phyloP scores from a whole-genome alignment of 148 eudicot genomes.

The Amaranthus palmeri region DNA sequence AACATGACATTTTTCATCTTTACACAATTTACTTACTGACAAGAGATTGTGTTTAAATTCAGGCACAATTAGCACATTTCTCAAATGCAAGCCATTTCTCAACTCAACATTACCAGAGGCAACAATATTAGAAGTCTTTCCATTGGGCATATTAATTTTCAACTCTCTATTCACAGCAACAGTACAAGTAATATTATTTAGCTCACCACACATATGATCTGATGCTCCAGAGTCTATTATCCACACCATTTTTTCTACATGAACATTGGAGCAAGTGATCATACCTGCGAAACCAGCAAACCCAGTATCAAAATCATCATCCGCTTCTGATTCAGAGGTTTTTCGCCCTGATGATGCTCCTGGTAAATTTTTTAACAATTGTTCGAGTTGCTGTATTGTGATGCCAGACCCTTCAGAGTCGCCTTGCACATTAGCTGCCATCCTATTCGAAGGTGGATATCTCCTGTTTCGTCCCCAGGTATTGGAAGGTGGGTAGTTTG shows the following conservation, averaged over 20 bases:
- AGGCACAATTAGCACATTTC: neutral
- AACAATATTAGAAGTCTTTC: neutral
- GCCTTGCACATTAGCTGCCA: neutral
- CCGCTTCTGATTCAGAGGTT: neutral
- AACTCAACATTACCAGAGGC: neutral
- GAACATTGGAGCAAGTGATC: neutral
- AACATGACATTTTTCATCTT: neutral
- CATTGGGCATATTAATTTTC: neutral
- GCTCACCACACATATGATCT: neutral
- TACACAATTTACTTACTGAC: neutral
- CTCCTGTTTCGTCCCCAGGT: neutral
- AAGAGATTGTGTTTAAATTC: neutral
- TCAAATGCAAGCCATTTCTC: neutral
- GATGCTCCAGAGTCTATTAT: conserved; percentile 1
- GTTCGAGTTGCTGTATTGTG: neutral
- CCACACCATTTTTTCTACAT: neutral
- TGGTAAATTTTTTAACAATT: neutral
- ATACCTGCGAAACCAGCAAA: neutral
- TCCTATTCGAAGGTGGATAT: neutral
- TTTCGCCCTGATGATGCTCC: neutral
- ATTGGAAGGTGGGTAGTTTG: neutral
- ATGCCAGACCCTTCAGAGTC: neutral
- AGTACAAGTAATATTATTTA: neutral
- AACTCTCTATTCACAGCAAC: neutral
- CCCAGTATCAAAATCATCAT: neutral